Evolutionary conservation across 495 filamentous ascomycete genomes (phyloP), one percentile per base, ranked within the genome.

Genomic region (Emericellopsis terricola): DNA sequence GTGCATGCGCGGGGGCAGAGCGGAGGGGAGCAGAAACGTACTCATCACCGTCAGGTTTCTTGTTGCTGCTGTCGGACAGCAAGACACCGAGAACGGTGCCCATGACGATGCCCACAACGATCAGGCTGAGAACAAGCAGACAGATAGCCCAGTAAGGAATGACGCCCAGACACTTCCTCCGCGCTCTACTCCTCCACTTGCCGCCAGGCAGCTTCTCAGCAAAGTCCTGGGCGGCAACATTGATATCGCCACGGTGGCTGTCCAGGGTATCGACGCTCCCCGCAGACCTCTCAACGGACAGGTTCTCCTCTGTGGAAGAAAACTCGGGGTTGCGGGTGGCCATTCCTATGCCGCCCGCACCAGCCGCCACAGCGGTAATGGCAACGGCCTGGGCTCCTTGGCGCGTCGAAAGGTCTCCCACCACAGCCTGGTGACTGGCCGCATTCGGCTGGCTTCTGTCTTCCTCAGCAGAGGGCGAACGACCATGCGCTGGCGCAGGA

Each of bases 61-160:
- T 41, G 37, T 48, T 51, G 52, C 18, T 50, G 37, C 18, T 45
- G 55, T 8, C 23, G 6, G 38, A 37, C 17, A 55, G 14, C 5
- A 61, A 45, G 1, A 47, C 48, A 19, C 59, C 59, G 34, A 66
- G 48, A 20, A 68, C 61, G 3, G 73, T 57, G 27, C 73, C 77
- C 10, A 78, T 59, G 45, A 83, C 68, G 5, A 69, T 58, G 34
- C 65, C 74, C 38, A 82, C 53, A 39, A 80, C 51, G 14, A 73
- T 24, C 4, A 75, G 41, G 4, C 76, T 57, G 8, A 65, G 47
- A 1, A 50, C 50, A 2, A 70, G 57, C 15, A 81, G 50, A 20
- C 65, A 54, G 17, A 82, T 46, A 0, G 72, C 71, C 79, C 80
- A 84, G 27, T 76, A 60, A 0, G 78, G 79, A 10, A 82, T 44